Base-by-base conservation (phyloP, 768 basidiomycete species). In the Boletus rubescentipes region DNA sequence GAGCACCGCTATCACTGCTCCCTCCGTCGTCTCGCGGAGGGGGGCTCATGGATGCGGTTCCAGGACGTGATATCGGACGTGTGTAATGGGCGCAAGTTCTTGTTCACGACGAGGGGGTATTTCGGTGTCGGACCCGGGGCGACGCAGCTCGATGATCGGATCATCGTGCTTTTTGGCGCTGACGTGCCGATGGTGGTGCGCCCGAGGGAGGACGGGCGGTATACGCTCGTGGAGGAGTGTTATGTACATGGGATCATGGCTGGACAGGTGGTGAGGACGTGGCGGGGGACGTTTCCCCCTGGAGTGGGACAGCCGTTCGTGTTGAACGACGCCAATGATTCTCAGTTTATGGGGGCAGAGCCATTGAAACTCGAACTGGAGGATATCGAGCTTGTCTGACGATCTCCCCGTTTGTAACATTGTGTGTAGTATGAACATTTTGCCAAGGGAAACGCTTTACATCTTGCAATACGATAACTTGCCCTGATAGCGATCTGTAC, bases 181-280 rank as follows among this genome's bases (percentile, higher is more conserved):
- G 54, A 49, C 23, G 54, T 53, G 26, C 50, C 54, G 21, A 39
- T 55, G 35, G 51, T 55, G 9, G 54, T 55, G 36, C 42, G 54
- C 30, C 21, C n/a, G 41, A 45, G 42, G 41, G 51, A 40, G n/a
- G 54, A 36, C 16, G 43, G 56, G n/a, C 18, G 18, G 18, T 58
- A 55, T 49, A 42, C 42, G 34, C 29, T 57, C 16, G 46, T 55
- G 18, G 53, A 47, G 42, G 57, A 49, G 37, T 45, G 47, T 23
- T 58, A 40, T 30, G 32, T 58, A 26, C 53, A 48, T 48, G 51
- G 45, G 18, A 42, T 37, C 32, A 58, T 57, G 47, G 20, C 34
- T 5, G 57, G 57, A 14, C 43, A 57, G 42, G 48, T 55, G 37
- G 26, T 26, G 26, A 26, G 26, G 26, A 26, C 26, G 26, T 26